A percentile compares a stretch with the other conserved stretches of the same genome.
Evolutionary conservation across 192 early-diverging fungal genomes (phyloP).

Genomic region (Mortierella hygrophila): DNA sequence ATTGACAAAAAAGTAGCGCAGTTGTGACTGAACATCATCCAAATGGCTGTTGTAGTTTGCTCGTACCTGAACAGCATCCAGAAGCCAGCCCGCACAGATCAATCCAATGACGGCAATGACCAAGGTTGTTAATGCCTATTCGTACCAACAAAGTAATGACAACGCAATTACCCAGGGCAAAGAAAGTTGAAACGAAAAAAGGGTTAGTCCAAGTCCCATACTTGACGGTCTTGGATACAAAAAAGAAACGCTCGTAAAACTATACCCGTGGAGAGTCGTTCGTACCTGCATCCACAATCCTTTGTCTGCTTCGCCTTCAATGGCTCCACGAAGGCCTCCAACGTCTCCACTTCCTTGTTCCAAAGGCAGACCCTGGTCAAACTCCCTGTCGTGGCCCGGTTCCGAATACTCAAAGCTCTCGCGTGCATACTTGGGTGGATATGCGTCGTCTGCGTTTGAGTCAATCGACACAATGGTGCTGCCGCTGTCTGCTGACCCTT

Average conservation of each 20-base stretch:
- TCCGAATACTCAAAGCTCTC: slow-evolving; percentile 43
- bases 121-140: slow-evolving; percentile 60
- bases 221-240: background rate
- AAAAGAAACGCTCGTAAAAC: background rate
- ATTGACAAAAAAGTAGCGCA: background rate
- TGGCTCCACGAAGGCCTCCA: background rate
- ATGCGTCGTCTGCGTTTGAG: slow-evolving; percentile 12
- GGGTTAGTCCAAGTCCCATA: background rate
- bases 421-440: slow-evolving; percentile 19
- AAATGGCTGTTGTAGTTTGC: background rate
- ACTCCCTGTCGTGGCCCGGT: slow-evolving; percentile 17
- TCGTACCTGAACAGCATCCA: slow-evolving; percentile 74
- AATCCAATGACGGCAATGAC: slow-evolving; percentile 79
- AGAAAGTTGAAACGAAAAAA: background rate
- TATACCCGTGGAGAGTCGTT: background rate
- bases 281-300: slow-evolving; percentile 52
- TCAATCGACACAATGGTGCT: slow-evolving; percentile 32
- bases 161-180: background rate
- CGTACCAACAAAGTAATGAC: background rate
- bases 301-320: slow-evolving; percentile 9
- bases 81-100: slow-evolving; percentile 77
- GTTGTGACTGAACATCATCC: background rate
- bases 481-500: slow-evolving; percentile 28
- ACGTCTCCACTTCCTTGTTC: slow-evolving; percentile 11
- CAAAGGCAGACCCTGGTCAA: background rate